Base-by-base conservation (phyloP, 2,329 filamentous ascomycete species). In the Escovopsis sp. region DNA sequence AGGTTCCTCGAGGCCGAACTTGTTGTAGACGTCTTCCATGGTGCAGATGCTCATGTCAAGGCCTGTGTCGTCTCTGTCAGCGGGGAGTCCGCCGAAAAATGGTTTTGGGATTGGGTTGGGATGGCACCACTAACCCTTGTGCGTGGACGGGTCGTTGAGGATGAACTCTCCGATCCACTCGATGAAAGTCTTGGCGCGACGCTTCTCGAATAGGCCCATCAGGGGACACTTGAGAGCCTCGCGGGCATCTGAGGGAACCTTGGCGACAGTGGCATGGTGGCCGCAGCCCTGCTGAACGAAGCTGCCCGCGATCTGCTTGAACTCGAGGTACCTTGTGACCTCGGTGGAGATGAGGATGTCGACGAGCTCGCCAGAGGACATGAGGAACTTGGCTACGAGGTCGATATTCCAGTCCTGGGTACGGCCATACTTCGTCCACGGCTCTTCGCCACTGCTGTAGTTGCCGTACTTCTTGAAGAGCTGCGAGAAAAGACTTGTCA, bases 381-480 rank as follows among this genome's bases (percentile, higher is more conserved):
- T 96, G 60, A 98, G 75, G 53, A 98, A 79, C 72, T 98, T 98
- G 48, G 90, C 88, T 33, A 98, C 87, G 42, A 98, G 73, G 57
- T 98, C 92, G 61, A 98, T 92, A 70, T 94, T 96, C 90, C 90
- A 98, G 72, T 96, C 88, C 65, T 94, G 94, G 57, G 78, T 69
- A 41, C 90, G 81, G 50, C 88, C 88, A 60, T 94, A 96, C 63
- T 94, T 87, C 70, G 92, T 88, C 90, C 90, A 96, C 46, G 88
- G 87, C 68, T 94, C 83, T 54, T 86, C 79, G 48, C 81, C 83
- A 42, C 70, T 57, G 40, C 64, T 58, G 56, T 76, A 83, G 68
- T 90, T 90, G 58, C 84, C 83, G 60, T 94, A 92, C 61, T 87
- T 92, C 68, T 90, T 93, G 74, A 93, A 96, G 50, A 98, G 81